Evolutionary conservation across 768 basidiomycete species (phyloP).

Genomic region (Gloeophyllum trabeum): DNA sequence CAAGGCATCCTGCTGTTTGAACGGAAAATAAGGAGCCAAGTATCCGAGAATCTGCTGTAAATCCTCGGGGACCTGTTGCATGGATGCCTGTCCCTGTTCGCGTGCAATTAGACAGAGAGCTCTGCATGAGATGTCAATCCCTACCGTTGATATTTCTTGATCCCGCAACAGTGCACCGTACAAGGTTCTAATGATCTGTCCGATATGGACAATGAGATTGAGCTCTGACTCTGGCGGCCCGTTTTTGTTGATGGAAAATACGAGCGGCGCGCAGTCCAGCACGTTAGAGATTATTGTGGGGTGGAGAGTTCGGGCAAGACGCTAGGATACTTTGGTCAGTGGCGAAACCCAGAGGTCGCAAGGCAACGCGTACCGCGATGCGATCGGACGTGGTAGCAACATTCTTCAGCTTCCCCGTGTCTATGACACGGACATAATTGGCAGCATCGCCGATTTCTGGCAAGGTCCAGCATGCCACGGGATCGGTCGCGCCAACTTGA

Average conservation of each 20-base stretch:
- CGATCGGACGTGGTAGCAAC: too few species aligned
- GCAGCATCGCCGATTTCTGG: too few species aligned
- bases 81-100: slow-evolving; percentile 11
- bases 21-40: slow-evolving; percentile 82
- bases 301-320: slow-evolving; percentile 64
- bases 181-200: slow-evolving; percentile 44
- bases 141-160: slow-evolving; percentile 23
- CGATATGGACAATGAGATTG: slow-evolving; percentile 44
- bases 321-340: slow-evolving; percentile 24
- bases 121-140: slow-evolving; percentile 10
- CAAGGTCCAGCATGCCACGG: too few species aligned
- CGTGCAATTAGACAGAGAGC: slow-evolving; percentile 3
- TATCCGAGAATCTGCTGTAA: slow-evolving; percentile 46
- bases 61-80: slow-evolving; percentile 6
- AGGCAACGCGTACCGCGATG: too few species aligned
- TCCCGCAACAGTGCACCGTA: slow-evolving; percentile 46
- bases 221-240: slow-evolving; percentile 48
- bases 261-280: slow-evolving; percentile 77
- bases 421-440: too few species aligned
- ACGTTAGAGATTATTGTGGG: slow-evolving; percentile 73
- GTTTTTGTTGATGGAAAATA: slow-evolving; percentile 55
- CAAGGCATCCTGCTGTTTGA: slow-evolving; percentile 27
- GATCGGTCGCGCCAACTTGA: too few species aligned
- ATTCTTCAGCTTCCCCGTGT: too few species aligned
- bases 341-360: too few species aligned